Evolutionary conservation across 1,284 basidiomycete genomes (phyloP).

Genomic region (Cutaneotrichosporon sp.): DNA sequence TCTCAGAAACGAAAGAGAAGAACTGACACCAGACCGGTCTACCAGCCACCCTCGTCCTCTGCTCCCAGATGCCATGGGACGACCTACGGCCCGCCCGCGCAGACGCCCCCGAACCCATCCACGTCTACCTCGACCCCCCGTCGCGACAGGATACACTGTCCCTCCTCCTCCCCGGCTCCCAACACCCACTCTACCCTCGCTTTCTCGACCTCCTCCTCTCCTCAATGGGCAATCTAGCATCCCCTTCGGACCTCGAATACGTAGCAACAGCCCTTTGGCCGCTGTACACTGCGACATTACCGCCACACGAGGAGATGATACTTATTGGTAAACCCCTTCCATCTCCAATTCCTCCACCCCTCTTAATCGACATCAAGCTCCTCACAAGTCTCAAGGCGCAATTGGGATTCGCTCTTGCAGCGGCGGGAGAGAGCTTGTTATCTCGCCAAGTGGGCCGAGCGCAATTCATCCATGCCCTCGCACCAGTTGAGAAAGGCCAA

Average conservation of each 20-base stretch:
- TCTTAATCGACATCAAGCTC: slow-evolving; percentile 42
- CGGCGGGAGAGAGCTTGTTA: slow-evolving; percentile 44
- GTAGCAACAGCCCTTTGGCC: slow-evolving; percentile 77
- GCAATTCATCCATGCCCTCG: slow-evolving; percentile 34
- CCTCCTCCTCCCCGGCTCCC: slow-evolving; percentile 32
- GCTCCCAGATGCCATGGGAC: slow-evolving; percentile 71
- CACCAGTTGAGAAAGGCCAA: slow-evolving; percentile 17
- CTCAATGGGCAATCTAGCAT: slow-evolving; percentile 65
- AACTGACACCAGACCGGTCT: slow-evolving; percentile 41
- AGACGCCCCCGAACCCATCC: slow-evolving; percentile 72
- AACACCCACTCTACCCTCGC: slow-evolving; percentile 62
- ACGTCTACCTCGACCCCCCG: slow-evolving; percentile 62
- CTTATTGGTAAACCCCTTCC: slow-evolving; percentile 29
- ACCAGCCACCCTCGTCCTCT: slow-evolving; percentile 62
- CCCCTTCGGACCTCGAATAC: slow-evolving; percentile 65
- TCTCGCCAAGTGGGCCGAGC: slow-evolving; percentile 32
- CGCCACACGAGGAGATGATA: slow-evolving; percentile 40
- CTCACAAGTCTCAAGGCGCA: slow-evolving; percentile 49
- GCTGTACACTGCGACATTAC: slow-evolving; percentile 51
- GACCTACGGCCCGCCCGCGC: slow-evolving; percentile 68
- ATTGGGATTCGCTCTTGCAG: slow-evolving; percentile 40
- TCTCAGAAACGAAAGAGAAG: slow-evolving; percentile 9
- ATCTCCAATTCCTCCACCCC: slow-evolving; percentile 31
- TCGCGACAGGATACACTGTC: slow-evolving; percentile 58
- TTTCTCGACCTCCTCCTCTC: slow-evolving; percentile 67